These are phyloP conservation scores for Ogataea methanolica DNA, from an alignment of 805 yeast species.

Conservation along the genomic window DNA sequence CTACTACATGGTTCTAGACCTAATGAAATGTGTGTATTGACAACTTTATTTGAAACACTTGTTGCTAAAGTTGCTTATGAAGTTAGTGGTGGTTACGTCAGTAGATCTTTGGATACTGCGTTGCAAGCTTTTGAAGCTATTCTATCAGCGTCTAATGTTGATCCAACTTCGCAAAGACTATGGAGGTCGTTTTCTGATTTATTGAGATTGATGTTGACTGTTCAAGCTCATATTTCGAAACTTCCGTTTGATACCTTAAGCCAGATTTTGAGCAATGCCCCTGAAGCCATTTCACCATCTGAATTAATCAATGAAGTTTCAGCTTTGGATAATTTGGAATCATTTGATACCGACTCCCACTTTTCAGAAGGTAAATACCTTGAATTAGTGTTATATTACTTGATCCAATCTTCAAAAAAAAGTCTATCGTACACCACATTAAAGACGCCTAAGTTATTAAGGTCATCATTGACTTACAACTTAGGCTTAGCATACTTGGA, in stretches of 20 bases:
- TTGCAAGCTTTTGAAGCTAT: slow-evolving; percentile 32
- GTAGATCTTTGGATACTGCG: slow-evolving; percentile 54
- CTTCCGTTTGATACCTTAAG: slow-evolving; percentile 42
- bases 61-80: slow-evolving; percentile 50
- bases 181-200: slow-evolving; percentile 68
- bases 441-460: slow-evolving; percentile 41
- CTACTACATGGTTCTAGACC: slow-evolving; percentile 39
- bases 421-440: slow-evolving; percentile 35
- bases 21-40: slow-evolving; percentile 44
- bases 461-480: slow-evolving; percentile 59
- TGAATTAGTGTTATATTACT: slow-evolving; percentile 22
- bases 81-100: slow-evolving; percentile 56
- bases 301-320: slow-evolving; percentile 3
- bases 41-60: slow-evolving; percentile 53
- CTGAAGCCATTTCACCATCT: background rate
- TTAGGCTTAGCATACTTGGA: slow-evolving; percentile 62
- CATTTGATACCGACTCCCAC: slow-evolving; percentile 22
- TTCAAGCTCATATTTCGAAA: slow-evolving; percentile 47
- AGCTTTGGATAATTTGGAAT: slow-evolving; percentile 15
- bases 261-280: slow-evolving; percentile 25
- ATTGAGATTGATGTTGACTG: slow-evolving; percentile 44
- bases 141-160: slow-evolving; percentile 9
- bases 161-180: slow-evolving; percentile 41
- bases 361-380: background rate
- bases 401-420: slow-evolving; percentile 43